These are phyloP conservation scores for Rhizomucor miehei DNA, from an alignment of 371 early-diverging fungal species.

Conservation along the genomic window DNA sequence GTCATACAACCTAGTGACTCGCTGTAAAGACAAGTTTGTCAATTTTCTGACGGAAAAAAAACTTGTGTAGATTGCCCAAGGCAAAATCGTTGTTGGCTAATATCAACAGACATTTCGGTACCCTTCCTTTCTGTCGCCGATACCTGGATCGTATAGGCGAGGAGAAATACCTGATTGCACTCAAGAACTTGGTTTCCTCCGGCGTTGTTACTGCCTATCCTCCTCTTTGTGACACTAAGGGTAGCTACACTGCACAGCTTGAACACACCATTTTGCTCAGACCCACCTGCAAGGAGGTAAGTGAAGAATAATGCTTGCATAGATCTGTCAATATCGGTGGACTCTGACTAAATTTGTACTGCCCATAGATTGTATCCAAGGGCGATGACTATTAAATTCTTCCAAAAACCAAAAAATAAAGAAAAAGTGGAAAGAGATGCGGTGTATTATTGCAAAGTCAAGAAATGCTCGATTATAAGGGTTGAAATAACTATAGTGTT, in stretches of 20 bases:
- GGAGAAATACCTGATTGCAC: slow-evolving; percentile 78
- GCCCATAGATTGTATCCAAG: slow-evolving; percentile 39
- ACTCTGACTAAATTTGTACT: neutral
- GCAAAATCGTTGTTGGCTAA: slow-evolving; percentile 85
- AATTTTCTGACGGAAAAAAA: neutral
- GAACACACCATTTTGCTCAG: slow-evolving; percentile 96
- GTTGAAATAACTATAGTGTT: neutral
- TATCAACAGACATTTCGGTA: slow-evolving; percentile 94
- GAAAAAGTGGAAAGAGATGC: neutral
- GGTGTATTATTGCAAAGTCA: neutral
- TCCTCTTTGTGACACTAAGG: slow-evolving; percentile 91
- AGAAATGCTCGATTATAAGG: no score
- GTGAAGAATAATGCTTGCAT: neutral
- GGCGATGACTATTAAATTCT: slow-evolving; percentile 46
- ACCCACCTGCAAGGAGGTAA: slow-evolving; percentile 89
- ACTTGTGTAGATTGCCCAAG: slow-evolving; percentile 62
- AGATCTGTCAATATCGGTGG: neutral
- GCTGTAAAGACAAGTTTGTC: neutral
- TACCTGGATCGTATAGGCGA: slow-evolving; percentile 95
- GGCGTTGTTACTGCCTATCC: slow-evolving; percentile 93
- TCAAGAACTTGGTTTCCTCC: slow-evolving; percentile 85
- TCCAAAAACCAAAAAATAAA: neutral
- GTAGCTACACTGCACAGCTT: slow-evolving; percentile 96
- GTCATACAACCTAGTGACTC: neutral
- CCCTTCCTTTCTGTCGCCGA: slow-evolving; percentile 97